Evolutionary conservation across 2,329 filamentous ascomycete species (phyloP), one percentile per base, ranked within the genome.

Genomic region (Davidsoniella eucalypti): DNA sequence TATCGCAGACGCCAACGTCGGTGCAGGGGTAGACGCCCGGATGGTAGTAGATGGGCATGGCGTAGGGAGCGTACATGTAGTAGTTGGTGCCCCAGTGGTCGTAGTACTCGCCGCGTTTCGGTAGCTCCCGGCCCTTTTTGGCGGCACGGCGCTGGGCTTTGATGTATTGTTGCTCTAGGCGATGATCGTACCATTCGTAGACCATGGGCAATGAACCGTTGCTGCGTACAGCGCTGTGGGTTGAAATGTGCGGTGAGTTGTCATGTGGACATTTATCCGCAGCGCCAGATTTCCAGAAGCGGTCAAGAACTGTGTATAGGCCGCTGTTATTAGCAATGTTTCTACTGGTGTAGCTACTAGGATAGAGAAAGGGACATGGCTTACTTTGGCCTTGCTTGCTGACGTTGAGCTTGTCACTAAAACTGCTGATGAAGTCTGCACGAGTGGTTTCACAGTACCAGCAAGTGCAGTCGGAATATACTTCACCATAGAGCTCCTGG

Each of bases 381-480:
- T 56, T 61, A 64, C 67, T 56, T 53, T 69, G 72, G 40, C 71
- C 67, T 5, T 68, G 65, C 23, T 63, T 66, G 1, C 68, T 70
- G 5, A 67, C 57, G 5, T 68, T 66, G 14, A 80, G 64, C 1
- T 69, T 57, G 16, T 64, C 65, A 3, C 65, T 66, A 2, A 73
- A 55, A 1, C 65, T 60, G 9, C 67, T 70, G 2, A 75, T 36
- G 6, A 14, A 33, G 9, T 50, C 38, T 2, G 33, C 47, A 16
- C 51, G 47, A 5, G 67, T 57, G 78, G 47, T 72, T 63, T 92
- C 85, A 63, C 86, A 93, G 61, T 88, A 87, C 83, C 84, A 88
- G 62, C 84, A 88, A 0, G 78, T 84, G 58, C 84, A 90, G 61
- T 84, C 80, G 1, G 75, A 80, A 61, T 88, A 93, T 4, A 84